phyloP scores from a whole-genome alignment of 2,329 filamentous ascomycete species.

The Metarhizium album region DNA sequence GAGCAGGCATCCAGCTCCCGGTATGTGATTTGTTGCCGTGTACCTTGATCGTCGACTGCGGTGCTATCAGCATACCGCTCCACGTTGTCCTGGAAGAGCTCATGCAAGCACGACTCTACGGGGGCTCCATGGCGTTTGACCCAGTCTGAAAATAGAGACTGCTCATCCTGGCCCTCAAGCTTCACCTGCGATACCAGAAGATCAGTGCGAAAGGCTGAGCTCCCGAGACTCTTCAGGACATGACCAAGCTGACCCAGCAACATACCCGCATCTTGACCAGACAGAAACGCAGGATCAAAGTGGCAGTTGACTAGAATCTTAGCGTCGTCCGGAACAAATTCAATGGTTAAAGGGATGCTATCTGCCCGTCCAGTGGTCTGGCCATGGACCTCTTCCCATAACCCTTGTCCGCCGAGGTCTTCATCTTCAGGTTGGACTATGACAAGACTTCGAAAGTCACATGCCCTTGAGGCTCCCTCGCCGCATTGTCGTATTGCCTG shows the following conservation, averaged over 20 bases:
- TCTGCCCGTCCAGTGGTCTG: not conserved
- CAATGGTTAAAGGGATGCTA: not conserved
- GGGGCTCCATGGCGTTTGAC: not conserved
- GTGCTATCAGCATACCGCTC: not conserved
- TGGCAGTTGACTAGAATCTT: not conserved
- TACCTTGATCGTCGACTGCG: not conserved
- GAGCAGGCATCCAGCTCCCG: conserved; percentile 9
- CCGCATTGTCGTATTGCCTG: not conserved
- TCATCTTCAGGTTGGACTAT: not conserved
- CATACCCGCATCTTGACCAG: not conserved
- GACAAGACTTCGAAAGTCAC: not conserved
- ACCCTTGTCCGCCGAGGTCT: not conserved
- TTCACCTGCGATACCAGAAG: no score
- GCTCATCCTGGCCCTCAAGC: no score
- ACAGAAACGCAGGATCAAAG: not conserved
- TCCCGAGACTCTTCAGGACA: not conserved
- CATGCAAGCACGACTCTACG: not conserved
- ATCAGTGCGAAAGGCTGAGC: no score
- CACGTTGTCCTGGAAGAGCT: not conserved
- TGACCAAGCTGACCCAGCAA: not conserved
- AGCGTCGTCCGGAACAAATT: not conserved
- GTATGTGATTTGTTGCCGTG: conserved; percentile 10
- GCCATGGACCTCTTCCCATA: not conserved
- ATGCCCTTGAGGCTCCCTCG: not conserved
- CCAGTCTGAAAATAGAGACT: not conserved